phyloP scores from a whole-genome alignment of 768 basidiomycete species.

The Suillus brevipes region DNA sequence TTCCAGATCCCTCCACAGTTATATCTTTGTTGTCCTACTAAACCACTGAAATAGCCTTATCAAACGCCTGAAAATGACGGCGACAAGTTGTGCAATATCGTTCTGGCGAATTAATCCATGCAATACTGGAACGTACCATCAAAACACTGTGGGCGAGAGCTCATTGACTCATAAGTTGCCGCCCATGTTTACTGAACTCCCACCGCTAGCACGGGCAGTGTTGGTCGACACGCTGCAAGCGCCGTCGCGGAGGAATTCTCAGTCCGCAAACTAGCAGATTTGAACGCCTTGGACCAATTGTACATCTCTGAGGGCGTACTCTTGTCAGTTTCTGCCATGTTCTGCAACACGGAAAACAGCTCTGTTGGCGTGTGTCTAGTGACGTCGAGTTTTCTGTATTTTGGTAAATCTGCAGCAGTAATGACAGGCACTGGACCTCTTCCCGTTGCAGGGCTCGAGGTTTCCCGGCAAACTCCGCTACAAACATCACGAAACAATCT shows the following conservation, averaged over 20 bases:
- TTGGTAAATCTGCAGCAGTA: too few relatives aligned
- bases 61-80: neutral
- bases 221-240: neutral
- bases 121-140: neutral
- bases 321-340: neutral
- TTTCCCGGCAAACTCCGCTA: neutral
- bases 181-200: neutral
- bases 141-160: neutral
- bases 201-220: neutral
- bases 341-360: neutral
- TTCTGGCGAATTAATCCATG: neutral
- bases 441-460: too few relatives aligned
- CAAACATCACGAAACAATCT: too few relatives aligned
- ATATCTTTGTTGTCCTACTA: neutral
- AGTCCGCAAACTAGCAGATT: neutral
- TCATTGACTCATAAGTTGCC: neutral
- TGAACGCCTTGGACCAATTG: neutral
- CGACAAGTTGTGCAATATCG: neutral
- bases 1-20: neutral
- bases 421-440: too few relatives aligned
- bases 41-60: neutral
- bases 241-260: neutral
- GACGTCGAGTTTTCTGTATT: too few relatives aligned
- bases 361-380: neutral
- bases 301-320: neutral